Evolutionary conservation across 1,139 yeast genomes (phyloP).

Genomic region (Lodderomyces elongisporus): DNA sequence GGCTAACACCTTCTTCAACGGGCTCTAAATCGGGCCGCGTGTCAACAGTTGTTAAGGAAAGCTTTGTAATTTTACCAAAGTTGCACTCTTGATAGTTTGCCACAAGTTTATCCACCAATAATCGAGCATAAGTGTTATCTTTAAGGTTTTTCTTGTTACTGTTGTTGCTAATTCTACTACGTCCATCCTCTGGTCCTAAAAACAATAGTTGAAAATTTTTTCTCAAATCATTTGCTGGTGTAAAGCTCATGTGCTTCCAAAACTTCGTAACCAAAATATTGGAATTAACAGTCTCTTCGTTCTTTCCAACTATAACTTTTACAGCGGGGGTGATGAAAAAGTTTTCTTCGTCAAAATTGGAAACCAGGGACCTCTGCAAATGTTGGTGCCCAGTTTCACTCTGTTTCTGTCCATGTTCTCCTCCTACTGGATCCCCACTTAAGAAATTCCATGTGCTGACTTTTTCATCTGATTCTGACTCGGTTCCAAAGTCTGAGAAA

Average conservation of each 20-base stretch:
- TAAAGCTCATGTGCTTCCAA: conserved; percentile 55
- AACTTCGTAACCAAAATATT: conserved; percentile 36
- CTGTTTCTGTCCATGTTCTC: too few relatives aligned
- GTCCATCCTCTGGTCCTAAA: too few relatives aligned
- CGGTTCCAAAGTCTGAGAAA: too few relatives aligned
- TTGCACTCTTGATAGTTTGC: conserved; percentile 44
- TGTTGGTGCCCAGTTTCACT: too few relatives aligned
- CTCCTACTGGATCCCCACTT: too few relatives aligned
- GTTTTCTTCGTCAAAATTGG: too few relatives aligned
- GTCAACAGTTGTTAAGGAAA: conserved; percentile 28
- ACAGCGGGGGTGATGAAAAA: conserved; percentile 21
- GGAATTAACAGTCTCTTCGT: conserved; percentile 29
- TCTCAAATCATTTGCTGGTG: conserved; percentile 42
- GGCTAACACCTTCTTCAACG: conserved; percentile 31
- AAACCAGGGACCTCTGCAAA: too few relatives aligned
- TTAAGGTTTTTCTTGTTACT: too few relatives aligned
- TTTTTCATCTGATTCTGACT: too few relatives aligned
- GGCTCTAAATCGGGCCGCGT: conserved; percentile 30
- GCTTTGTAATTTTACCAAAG: conserved; percentile 41
- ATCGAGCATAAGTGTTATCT: too few relatives aligned
- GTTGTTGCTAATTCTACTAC: too few relatives aligned
- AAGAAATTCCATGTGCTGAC: too few relatives aligned
- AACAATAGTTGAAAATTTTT: conserved; percentile 54
- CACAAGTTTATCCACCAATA: conserved; percentile 35
- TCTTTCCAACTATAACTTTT: conserved; percentile 29